These are phyloP conservation scores for Plasmodium fragile DNA, from an alignment of 169 alveolate species.

Conservation along the genomic window DNA sequence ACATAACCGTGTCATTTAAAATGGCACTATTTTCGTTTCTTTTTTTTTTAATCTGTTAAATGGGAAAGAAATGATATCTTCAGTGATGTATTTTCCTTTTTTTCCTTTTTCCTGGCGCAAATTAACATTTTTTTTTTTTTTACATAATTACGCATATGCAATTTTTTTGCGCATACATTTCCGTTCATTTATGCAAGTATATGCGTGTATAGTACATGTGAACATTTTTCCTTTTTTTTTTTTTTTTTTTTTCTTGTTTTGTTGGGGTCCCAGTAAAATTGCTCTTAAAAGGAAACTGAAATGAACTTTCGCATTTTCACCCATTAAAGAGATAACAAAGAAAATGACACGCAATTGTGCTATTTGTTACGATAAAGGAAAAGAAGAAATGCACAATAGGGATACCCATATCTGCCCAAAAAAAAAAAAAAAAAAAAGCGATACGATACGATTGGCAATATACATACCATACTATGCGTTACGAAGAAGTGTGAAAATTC, in stretches of 20 bases:
- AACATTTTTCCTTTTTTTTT: background rate
- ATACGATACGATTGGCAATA: background rate
- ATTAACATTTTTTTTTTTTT: conserved; percentile 9
- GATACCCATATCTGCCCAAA: background rate
- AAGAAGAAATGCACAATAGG: background rate
- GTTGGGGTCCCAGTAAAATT: background rate
- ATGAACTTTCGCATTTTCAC: background rate
- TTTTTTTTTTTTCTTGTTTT: background rate
- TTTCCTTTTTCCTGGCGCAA: background rate
- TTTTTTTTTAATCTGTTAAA: conserved; percentile 28
- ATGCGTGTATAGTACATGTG: background rate
- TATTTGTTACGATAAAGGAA: conserved; percentile 1
- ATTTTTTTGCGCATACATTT: background rate
- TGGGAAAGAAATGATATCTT: conserved; percentile 17
- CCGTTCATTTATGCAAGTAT: background rate
- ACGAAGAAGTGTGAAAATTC: background rate
- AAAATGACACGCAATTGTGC: background rate
- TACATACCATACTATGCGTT: background rate
- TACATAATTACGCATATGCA: conserved; percentile 8
- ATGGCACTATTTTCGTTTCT: background rate
- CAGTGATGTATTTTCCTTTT: background rate
- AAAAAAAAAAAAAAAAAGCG: background rate
- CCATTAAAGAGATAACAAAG: background rate
- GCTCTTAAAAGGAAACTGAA: background rate
- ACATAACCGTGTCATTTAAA: conserved; percentile 37